These are phyloP conservation scores for Penicillium turbatum DNA, from an alignment of 495 filamentous ascomycete species.

Conservation along the genomic window DNA sequence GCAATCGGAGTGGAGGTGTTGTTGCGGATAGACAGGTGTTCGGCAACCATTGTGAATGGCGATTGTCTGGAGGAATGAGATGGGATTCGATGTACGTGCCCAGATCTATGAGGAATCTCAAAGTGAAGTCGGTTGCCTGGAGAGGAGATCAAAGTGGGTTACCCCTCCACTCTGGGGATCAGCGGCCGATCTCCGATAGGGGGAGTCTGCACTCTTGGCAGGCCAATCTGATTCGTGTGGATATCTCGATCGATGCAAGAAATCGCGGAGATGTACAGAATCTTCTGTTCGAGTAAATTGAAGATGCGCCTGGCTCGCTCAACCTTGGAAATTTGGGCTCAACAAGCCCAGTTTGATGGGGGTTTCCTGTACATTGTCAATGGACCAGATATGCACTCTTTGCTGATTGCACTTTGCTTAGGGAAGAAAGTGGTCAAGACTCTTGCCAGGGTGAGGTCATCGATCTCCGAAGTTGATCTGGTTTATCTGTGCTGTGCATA, in stretches of 20 bases:
- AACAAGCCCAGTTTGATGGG: neutral
- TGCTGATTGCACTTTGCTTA: no score
- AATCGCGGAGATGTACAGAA: neutral
- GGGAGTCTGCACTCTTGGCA: conserved; percentile 13
- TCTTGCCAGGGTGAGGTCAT: no score
- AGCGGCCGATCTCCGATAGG: conserved; percentile 15
- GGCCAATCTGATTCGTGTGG: conserved; percentile 14
- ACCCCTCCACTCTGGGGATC: conserved; percentile 20
- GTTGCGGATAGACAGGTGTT: conserved; percentile 76
- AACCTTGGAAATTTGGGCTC: neutral
- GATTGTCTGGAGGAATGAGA: neutral
- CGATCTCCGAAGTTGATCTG: no score
- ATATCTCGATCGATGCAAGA: neutral
- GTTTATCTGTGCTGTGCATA: no score
- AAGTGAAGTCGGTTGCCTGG: conserved; percentile 1
- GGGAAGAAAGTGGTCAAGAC: no score
- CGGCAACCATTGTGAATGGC: conserved; percentile 38
- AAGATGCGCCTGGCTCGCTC: neutral
- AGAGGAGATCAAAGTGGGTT: conserved; percentile 3
- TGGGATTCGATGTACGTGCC: neutral
- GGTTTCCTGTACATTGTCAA: neutral
- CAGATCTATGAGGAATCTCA: neutral
- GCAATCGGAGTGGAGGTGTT: conserved; percentile 69
- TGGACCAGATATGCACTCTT: no score
- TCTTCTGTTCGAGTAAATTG: neutral